phyloP scores from a whole-genome alignment of 78 protist species.

The Tieghemostelium lacteum region DNA sequence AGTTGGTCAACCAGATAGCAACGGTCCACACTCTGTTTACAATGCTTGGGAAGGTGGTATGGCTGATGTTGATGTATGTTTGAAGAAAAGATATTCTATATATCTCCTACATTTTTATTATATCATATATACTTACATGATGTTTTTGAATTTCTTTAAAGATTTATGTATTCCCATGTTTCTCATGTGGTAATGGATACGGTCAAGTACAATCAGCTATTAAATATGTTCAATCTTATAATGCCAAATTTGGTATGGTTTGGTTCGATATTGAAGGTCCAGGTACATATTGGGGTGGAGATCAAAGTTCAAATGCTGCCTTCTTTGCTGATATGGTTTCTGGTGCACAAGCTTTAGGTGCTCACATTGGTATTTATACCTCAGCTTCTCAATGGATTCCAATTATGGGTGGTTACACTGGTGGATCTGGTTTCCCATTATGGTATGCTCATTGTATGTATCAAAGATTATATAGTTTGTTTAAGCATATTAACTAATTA shows the following conservation, averaged over 20 bases:
- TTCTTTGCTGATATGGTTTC: slow-evolving; percentile 31
- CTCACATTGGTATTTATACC: slow-evolving; percentile 67
- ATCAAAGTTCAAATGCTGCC: slow-evolving; percentile 6
- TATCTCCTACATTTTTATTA: not conserved
- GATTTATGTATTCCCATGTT: slow-evolving; percentile 37
- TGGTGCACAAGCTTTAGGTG: slow-evolving; percentile 18
- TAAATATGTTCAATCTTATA: not conserved
- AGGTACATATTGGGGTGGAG: slow-evolving; percentile 20
- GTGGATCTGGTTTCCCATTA: slow-evolving; percentile 29
- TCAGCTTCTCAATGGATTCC: slow-evolving; percentile 31
- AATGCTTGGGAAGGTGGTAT: slow-evolving; percentile 41
- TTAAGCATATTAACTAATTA: too few relatives aligned
- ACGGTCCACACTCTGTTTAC: not conserved
- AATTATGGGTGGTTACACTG: slow-evolving; percentile 40
- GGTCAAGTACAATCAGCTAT: slow-evolving; percentile 73
- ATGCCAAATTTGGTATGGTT: slow-evolving; percentile 49
- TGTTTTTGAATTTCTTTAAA: too few relatives aligned
- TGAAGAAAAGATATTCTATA: slow-evolving; percentile 30
- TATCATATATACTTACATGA: not conserved
- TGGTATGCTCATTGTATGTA: slow-evolving; percentile 82
- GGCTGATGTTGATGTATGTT: slow-evolving; percentile 42
- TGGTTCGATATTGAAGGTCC: slow-evolving; percentile 84
- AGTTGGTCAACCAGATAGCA: not conserved
- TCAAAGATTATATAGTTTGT: too few relatives aligned
- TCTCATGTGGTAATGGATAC: slow-evolving; percentile 43